Conservation (phyloP, 805 yeast species). For the Candida nanaspora region DNA sequence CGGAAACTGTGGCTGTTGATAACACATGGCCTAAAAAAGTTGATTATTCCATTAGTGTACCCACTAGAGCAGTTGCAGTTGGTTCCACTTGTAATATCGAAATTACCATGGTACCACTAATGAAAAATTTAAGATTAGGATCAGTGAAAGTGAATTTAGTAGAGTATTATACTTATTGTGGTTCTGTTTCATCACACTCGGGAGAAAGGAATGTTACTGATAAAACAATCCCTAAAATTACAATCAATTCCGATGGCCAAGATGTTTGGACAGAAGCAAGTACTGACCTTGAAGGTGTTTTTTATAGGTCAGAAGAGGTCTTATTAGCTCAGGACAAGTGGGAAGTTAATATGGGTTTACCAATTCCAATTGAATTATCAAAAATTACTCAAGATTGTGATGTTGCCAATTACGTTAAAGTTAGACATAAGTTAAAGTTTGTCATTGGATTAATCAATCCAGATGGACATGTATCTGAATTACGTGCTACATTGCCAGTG, state of each 20-base stretch:
- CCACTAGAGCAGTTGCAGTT: constrained; percentile 82
- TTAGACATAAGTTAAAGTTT: constrained; percentile 83
- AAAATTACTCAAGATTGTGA: constrained; percentile 85
- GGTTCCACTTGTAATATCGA: constrained; percentile 73
- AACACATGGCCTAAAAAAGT: constrained; percentile 94
- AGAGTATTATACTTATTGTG: constrained; percentile 56
- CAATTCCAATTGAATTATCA: constrained; percentile 66
- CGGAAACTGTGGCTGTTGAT: constrained; percentile 90
- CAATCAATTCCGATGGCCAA: constrained; percentile 28
- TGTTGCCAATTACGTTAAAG: constrained; percentile 60
- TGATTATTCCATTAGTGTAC: constrained; percentile 81
- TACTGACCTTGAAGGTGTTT: constrained; percentile 30
- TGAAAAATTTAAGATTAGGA: constrained; percentile 76
- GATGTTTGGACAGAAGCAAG: constrained; percentile 31
- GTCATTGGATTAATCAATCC: constrained; percentile 73
- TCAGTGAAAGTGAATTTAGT: constrained; percentile 59
- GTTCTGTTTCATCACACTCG: constrained; percentile 48
- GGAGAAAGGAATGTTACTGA: constrained; percentile 55
- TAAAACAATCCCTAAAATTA: constrained; percentile 37
- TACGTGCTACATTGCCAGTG: constrained; percentile 85
- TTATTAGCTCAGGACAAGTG: constrained; percentile 51
- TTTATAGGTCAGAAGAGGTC: constrained; percentile 24
- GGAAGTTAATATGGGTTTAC: constrained; percentile 59
- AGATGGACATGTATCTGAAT: constrained; percentile 88
- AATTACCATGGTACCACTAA: constrained; percentile 67